Evolutionary conservation across 352 stramenopile species (phyloP), one percentile per base, ranked within the genome.

Genomic region (Pelagophyceae sp.): DNA sequence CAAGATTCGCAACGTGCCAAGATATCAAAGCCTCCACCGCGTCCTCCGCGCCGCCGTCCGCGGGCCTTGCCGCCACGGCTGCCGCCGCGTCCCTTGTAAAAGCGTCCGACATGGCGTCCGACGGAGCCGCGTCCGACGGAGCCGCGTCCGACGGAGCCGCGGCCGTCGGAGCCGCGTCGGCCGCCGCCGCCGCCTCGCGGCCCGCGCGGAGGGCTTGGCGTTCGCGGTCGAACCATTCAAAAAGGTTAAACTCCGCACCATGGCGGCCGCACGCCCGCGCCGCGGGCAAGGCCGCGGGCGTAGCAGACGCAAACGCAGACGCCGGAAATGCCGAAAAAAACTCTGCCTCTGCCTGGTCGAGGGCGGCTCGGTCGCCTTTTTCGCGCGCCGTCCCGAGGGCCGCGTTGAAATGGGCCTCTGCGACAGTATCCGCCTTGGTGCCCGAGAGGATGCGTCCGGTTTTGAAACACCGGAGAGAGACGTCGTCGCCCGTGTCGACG

Each of bases 401-500:
- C 23, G 61, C 78, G 40, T 76, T 83, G 45, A 80, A 80, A 25
- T 37, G 29, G 35, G 37, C 35, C 61, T 82, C 80, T 5, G 63
- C 77, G 29, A 33, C 78, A n/a, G 27, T 54, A 61, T 77, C 72
- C 76, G 72, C 77, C 72, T 63, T 76, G 67, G 37, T 65, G 70
- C 15, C 38, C 71, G 31, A 78, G 67, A n/a, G 64, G 63, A 74
- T 37, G 40, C 50, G 38, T 74, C 61, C 78, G 76, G 69, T 82
- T 38, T 54, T 54, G 27, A 25, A 33, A 27, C 61, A n/a, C 38
- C 76, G 38, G 38, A 79, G 35, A 83, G 78, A 33, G 71, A 76
- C 50, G 76, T 83, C 37, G 69, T 72, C 51, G 81, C 82, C 77
- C 80, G 81, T 31, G 75, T 78, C 61, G 80, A 67, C 33, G 79